phyloP scores from a whole-genome alignment of 2,329 filamentous ascomycete species.

The Rhexocercosporidium sp. region DNA sequence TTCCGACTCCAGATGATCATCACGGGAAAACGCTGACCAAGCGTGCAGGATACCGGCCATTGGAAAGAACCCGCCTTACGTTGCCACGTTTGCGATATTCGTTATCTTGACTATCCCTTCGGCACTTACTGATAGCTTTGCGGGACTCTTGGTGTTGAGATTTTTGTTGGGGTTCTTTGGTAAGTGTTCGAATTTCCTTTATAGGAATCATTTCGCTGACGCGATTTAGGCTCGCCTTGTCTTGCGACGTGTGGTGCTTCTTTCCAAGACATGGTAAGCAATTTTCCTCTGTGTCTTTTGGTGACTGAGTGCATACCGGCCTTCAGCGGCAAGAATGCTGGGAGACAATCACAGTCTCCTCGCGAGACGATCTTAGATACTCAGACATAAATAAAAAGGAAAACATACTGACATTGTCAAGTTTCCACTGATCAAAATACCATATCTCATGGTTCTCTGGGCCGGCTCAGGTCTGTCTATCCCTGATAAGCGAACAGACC shows the following conservation, averaged over 20 bases:
- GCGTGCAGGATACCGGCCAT: slow-evolving; percentile 16
- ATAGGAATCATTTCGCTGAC: not conserved
- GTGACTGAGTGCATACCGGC: too few species aligned
- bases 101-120: slow-evolving; percentile 66
- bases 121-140: slow-evolving; percentile 62
- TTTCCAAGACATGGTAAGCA: too few species aligned
- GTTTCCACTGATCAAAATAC: slow-evolving; percentile 8
- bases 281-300: too few species aligned
- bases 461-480: not conserved
- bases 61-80: slow-evolving; percentile 48
- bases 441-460: slow-evolving; percentile 9
- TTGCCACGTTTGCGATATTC: slow-evolving; percentile 69
- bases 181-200: too few species aligned
- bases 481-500: not conserved
- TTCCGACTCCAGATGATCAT: too few species aligned
- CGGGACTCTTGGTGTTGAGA: slow-evolving; percentile 63
- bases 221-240: not conserved
- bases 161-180: slow-evolving; percentile 68
- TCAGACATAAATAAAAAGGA: too few species aligned
- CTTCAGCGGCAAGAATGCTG: too few species aligned
- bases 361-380: too few species aligned
- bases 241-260: too few species aligned
- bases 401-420: too few species aligned
- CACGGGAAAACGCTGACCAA: too few species aligned
- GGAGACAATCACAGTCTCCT: too few species aligned